A percentile compares a stretch with the other conserved stretches of the same genome.
These are phyloP conservation scores for Dipteronia sinensis DNA, from an alignment of 345 rosid species.

Conservation along the genomic window DNA sequence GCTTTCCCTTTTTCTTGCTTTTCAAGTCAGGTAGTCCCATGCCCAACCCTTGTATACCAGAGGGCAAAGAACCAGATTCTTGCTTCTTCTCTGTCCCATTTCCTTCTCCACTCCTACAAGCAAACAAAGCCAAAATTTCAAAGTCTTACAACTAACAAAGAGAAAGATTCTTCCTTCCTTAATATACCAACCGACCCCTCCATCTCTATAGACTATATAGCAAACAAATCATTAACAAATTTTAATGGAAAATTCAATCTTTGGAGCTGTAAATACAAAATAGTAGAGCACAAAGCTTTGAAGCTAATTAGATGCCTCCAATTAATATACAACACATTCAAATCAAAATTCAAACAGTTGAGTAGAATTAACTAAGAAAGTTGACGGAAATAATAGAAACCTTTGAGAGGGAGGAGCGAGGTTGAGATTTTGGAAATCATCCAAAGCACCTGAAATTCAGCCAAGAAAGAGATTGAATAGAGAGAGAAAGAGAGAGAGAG, in stretches of 20 bases:
- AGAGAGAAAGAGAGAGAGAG: too few relatives aligned
- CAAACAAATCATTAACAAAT: not conserved
- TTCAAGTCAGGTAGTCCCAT: constrained; percentile 92
- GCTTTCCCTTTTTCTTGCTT: constrained; percentile 79
- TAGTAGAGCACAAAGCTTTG: not conserved
- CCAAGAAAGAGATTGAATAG: not conserved
- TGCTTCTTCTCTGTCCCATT: constrained; percentile 40
- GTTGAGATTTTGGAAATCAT: constrained; percentile 92
- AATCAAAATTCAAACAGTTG: not conserved
- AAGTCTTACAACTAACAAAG: not conserved
- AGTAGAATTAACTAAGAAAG: not conserved
- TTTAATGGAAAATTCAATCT: not conserved
- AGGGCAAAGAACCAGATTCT: constrained; percentile 47
- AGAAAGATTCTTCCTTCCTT: not conserved
- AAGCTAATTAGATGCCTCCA: not conserved
- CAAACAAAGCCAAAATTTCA: constrained; percentile 9
- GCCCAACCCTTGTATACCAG: constrained; percentile 83
- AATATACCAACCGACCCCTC: not conserved
- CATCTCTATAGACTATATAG: not conserved
- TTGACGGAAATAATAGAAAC: constrained; percentile 27
- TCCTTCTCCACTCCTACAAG: constrained; percentile 45
- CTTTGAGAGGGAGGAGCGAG: constrained; percentile 55
- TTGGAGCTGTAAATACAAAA: not conserved
- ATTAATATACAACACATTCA: constrained; percentile 4
- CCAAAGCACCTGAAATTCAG: constrained; percentile 76